These are phyloP conservation scores for Strobilomyces confusus DNA, from an alignment of 768 basidiomycete species.

Conservation along the genomic window DNA sequence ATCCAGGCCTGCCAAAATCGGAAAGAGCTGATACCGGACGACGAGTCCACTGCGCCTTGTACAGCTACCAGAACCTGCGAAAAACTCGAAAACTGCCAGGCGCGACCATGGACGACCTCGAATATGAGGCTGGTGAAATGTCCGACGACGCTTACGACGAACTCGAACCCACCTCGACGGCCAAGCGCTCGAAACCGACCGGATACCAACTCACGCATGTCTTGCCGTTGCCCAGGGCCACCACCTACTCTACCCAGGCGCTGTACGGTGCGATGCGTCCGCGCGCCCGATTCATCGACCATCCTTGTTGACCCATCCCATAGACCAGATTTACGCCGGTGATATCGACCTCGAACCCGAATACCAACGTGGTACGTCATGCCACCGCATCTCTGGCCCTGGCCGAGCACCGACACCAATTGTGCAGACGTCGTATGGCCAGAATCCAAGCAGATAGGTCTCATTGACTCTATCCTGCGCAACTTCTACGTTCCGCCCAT, in stretches of 20 bases:
- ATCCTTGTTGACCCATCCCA: neutral
- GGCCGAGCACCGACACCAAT: neutral
- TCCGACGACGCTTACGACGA: constrained; percentile 19
- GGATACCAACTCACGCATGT: constrained; percentile 39
- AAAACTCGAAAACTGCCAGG: neutral
- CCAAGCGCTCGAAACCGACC: constrained; percentile 2
- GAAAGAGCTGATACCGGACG: neutral
- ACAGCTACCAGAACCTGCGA: constrained; percentile 4
- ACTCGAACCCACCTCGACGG: neutral
- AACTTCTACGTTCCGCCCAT: constrained; percentile 81
- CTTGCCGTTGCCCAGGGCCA: constrained; percentile 52
- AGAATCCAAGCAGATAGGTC: constrained; percentile 65
- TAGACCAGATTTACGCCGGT: constrained; percentile 60
- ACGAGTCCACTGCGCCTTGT: neutral
- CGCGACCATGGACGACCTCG: constrained; percentile 16
- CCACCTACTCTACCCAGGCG: constrained; percentile 61
- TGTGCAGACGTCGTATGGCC: constrained; percentile 73
- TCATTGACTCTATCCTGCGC: constrained; percentile 75
- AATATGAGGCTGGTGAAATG: constrained; percentile 18
- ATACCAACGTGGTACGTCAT: constrained; percentile 63
- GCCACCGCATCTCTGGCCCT: neutral
- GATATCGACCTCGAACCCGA: constrained; percentile 74
- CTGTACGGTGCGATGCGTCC: constrained; percentile 42
- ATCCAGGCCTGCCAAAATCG: constrained; percentile 1
- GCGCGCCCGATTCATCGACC: neutral